A percentile compares a stretch with the other conserved stretches of the same genome.
These are phyloP conservation scores for Aegle marmelos DNA, from an alignment of 345 rosid species.

Conservation along the genomic window DNA sequence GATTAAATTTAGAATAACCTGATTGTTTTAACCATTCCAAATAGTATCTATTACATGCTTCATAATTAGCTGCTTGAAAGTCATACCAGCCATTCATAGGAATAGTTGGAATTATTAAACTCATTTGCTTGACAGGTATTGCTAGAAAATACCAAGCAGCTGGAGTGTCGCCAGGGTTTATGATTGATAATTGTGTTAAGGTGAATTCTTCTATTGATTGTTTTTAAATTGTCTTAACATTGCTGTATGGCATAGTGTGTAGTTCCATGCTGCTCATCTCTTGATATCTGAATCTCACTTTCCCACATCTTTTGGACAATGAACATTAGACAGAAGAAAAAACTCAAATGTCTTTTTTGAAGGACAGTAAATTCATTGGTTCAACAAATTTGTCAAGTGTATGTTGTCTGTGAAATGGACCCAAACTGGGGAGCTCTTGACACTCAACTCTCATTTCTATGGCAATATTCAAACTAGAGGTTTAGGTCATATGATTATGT, in stretches of 20 bases:
- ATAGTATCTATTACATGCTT: neutral
- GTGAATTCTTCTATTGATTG: neutral
- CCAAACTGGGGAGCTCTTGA: no score
- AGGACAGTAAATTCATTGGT: neutral
- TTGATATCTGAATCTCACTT: neutral
- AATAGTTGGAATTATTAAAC: neutral
- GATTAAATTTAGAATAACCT: neutral
- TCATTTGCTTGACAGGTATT: constrained; percentile 47
- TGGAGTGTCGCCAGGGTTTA: constrained; percentile 65
- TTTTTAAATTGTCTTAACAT: neutral
- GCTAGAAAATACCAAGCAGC: constrained; percentile 71
- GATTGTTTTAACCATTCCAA: neutral
- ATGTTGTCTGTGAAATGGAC: neutral
- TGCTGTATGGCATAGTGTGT: neutral
- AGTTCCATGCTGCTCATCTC: neutral
- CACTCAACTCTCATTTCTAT: neutral
- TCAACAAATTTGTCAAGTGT: neutral
- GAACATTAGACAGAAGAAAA: neutral
- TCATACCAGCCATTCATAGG: neutral
- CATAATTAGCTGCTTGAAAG: neutral
- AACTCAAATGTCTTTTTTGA: neutral
- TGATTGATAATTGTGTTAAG: constrained; percentile 15
- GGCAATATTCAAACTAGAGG: neutral
- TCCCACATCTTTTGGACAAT: neutral
- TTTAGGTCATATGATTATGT: neutral